Percentiles rank a stretch among this genome's conserved stretches.
phyloP scores from a whole-genome alignment of 176 grass and related monocot species.

The Calamus simplicifolius region DNA sequence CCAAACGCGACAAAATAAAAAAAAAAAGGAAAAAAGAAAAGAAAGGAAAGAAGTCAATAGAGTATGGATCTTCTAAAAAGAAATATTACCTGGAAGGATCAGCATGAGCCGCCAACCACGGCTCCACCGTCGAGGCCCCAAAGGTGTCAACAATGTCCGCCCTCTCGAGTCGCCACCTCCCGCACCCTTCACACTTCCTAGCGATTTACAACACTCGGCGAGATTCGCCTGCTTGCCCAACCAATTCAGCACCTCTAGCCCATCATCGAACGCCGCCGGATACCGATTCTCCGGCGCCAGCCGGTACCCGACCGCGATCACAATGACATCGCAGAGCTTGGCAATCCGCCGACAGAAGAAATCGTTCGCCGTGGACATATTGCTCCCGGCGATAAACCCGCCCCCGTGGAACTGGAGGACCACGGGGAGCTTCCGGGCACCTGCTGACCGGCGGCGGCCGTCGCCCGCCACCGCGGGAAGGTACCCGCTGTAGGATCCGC shows the following conservation, averaged over 20 bases:
- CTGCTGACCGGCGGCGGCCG: background rate
- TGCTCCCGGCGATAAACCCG: slow-evolving; percentile 68
- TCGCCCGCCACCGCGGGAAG: background rate
- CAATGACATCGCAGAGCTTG: slow-evolving; percentile 72
- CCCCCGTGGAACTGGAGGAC: slow-evolving; percentile 91
- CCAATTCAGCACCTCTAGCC: slow-evolving; percentile 72
- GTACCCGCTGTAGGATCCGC: background rate
- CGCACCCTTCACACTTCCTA: slow-evolving; percentile 8
- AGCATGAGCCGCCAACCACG: slow-evolving; percentile 79
- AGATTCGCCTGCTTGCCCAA: slow-evolving; percentile 85
- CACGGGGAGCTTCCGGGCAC: slow-evolving; percentile 48
- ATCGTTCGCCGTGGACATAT: slow-evolving; percentile 53
- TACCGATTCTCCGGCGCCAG: slow-evolving; percentile 72
- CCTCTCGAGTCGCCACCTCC: slow-evolving; percentile 35
- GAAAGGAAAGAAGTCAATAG: no score
- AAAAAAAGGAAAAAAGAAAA: no score
- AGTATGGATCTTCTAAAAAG: background rate
- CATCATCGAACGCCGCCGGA: slow-evolving; percentile 84
- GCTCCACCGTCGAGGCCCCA: slow-evolving; percentile 67
- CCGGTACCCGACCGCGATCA: slow-evolving; percentile 68
- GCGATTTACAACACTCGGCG: slow-evolving; percentile 15
- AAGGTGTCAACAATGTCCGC: slow-evolving; percentile 47
- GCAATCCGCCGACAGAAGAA: slow-evolving; percentile 79
- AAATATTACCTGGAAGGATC: slow-evolving; percentile 64
- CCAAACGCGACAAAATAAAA: no score